Evolutionary conservation across 768 basidiomycete species (phyloP).

Genomic region (Daedaleopsis sinensis): DNA sequence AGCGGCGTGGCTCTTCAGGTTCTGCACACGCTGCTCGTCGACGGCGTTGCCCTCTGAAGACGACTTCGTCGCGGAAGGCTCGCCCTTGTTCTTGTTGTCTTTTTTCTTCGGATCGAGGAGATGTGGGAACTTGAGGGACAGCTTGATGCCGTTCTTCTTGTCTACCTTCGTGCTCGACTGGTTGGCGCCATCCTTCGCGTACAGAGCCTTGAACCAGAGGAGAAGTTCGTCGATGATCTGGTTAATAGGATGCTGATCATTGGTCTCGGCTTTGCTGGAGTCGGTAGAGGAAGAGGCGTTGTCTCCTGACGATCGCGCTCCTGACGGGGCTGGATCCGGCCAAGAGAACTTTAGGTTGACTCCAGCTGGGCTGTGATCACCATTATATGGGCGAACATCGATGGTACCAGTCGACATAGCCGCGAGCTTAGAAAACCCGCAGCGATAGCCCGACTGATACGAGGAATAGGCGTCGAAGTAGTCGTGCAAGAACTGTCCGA

Average conservation of each 20-base stretch:
- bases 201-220: not conserved
- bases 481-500: not conserved
- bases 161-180: not conserved
- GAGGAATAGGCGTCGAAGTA: conserved; percentile 2
- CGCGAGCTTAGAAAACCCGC: not conserved
- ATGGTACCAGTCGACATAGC: not conserved
- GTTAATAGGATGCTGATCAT: not conserved
- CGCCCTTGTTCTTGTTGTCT: not conserved
- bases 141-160: not conserved
- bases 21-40: too few species aligned
- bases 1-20: too few species aligned
- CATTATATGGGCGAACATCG: not conserved
- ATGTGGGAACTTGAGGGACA: too few species aligned
- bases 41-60: too few species aligned
- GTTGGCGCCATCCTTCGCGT: not conserved
- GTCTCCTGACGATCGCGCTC: not conserved
- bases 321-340: not conserved
- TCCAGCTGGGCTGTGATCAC: too few species aligned
- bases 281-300: not conserved
- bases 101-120: not conserved
- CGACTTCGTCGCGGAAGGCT: too few species aligned
- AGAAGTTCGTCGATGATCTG: not conserved
- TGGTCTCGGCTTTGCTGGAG: not conserved
- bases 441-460: not conserved
- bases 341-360: not conserved